Conservation (phyloP, 768 basidiomycete species). For the Leccinum pellstonianum region DNA sequence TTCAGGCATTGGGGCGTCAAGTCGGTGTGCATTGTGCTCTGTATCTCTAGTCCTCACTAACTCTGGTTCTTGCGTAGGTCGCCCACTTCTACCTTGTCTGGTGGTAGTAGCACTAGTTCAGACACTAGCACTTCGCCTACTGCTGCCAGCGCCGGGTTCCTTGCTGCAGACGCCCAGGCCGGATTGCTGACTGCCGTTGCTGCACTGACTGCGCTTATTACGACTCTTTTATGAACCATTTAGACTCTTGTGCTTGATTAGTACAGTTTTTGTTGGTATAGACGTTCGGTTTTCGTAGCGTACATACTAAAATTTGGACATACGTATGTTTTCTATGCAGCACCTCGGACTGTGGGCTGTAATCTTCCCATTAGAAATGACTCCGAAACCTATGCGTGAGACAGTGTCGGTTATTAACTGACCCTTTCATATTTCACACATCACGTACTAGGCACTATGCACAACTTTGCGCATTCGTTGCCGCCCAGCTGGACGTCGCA, state of each 20-base stretch:
- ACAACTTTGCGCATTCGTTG: slow-evolving; percentile 57
- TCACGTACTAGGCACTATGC: not conserved
- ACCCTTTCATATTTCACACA: not conserved
- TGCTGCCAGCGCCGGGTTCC: slow-evolving; percentile 31
- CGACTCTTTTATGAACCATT: slow-evolving; percentile 19
- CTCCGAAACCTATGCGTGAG: not conserved
- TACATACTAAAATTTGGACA: not conserved
- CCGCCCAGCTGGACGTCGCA: slow-evolving; percentile 91
- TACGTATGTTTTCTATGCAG: slow-evolving; percentile 2
- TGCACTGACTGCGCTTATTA: slow-evolving; percentile 36
- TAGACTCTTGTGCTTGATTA: not conserved
- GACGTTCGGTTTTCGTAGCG: not conserved
- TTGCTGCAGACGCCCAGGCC: slow-evolving; percentile 28
- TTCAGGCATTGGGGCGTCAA: slow-evolving; percentile 10
- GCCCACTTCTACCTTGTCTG: slow-evolving; percentile 9
- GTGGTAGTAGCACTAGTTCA: slow-evolving; percentile 28
- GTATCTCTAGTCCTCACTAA: not conserved
- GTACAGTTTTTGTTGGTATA: not conserved
- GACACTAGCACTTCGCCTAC: slow-evolving; percentile 28
- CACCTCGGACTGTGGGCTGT: not conserved
- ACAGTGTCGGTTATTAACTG: not conserved
- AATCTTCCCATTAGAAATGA: not conserved
- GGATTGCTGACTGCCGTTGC: slow-evolving; percentile 37
- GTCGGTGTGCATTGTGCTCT: not conserved
- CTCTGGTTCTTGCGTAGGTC: slow-evolving; percentile 9